Conservation (phyloP, 306 rosid genomes). For the Sindora glabra region DNA sequence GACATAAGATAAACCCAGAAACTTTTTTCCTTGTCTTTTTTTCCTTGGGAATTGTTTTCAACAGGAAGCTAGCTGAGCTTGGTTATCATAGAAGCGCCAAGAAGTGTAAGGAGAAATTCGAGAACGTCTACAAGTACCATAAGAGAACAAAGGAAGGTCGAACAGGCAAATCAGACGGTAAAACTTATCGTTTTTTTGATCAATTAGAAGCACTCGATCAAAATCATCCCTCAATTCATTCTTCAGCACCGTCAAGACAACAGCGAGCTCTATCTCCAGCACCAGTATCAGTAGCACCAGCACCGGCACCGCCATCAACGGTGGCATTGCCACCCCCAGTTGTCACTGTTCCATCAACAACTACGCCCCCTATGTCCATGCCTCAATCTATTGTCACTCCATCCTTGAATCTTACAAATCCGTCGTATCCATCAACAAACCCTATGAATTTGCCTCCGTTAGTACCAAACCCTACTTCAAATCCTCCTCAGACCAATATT, state of each 20-base stretch:
- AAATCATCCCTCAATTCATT: slow-evolving; percentile 27
- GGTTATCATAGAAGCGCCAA: slow-evolving; percentile 80
- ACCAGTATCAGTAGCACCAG: slow-evolving; percentile 16
- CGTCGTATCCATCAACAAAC: slow-evolving; percentile 28
- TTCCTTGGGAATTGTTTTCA: neutral
- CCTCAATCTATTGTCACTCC: slow-evolving; percentile 24
- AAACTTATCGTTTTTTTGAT: slow-evolving; percentile 73
- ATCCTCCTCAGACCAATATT: neutral
- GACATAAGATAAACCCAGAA: slow-evolving; percentile 12
- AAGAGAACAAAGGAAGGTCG: slow-evolving; percentile 85
- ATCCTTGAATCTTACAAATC: slow-evolving; percentile 19
- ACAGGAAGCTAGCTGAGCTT: slow-evolving; percentile 85
- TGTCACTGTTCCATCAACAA: slow-evolving; percentile 49
- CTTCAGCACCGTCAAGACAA: slow-evolving; percentile 10
- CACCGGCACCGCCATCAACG: neutral
- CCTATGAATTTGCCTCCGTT: slow-evolving; percentile 29
- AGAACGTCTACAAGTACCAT: slow-evolving; percentile 94
- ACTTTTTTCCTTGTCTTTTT: neutral
- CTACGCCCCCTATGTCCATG: slow-evolving; percentile 12
- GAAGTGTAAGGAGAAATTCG: slow-evolving; percentile 96
- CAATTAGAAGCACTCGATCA: slow-evolving; percentile 79
- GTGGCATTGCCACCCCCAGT: slow-evolving; percentile 8
- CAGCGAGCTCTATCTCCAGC: slow-evolving; percentile 12
- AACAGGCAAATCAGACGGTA: slow-evolving; percentile 81
- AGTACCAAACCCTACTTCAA: slow-evolving; percentile 18